A percentile compares a stretch with the other conserved stretches of the same genome.
Conservation (phyloP, 2,329 filamentous ascomycete species). For the Colletotrichum scovillei region DNA sequence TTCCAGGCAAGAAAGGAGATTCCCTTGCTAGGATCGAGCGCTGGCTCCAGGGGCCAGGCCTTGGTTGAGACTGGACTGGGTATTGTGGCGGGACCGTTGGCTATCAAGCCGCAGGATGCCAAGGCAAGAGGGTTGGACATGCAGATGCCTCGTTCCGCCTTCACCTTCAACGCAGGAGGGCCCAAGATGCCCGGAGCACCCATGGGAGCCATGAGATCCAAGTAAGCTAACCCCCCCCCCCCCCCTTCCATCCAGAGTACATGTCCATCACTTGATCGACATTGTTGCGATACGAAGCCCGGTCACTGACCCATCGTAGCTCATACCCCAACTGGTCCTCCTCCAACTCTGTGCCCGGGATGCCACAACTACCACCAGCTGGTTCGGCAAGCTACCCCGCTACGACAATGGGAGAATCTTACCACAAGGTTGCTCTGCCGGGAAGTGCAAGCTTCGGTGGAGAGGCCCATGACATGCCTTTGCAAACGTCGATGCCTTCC, state of each 20-base stretch:
- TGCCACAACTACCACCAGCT: slow-evolving; percentile 61
- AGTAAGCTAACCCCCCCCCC: slow-evolving; percentile 56
- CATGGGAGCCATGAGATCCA: slow-evolving; percentile 66
- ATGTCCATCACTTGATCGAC: not conserved
- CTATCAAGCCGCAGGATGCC: slow-evolving; percentile 64
- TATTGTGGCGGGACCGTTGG: slow-evolving; percentile 68
- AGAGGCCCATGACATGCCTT: slow-evolving; percentile 65
- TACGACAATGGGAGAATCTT: slow-evolving; percentile 63
- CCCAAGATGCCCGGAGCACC: slow-evolving; percentile 66
- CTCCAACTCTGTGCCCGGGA: slow-evolving; percentile 51
- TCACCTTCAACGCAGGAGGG: slow-evolving; percentile 64
- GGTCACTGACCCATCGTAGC: slow-evolving; percentile 46
- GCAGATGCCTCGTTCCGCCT: slow-evolving; percentile 66
- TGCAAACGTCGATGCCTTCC: slow-evolving; percentile 65
- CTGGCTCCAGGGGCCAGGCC: slow-evolving; percentile 81
- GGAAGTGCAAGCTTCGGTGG: slow-evolving; percentile 59
- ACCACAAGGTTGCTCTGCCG: slow-evolving; percentile 64
- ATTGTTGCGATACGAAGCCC: slow-evolving; percentile 5
- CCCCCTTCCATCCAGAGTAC: not conserved
- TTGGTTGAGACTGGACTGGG: slow-evolving; percentile 72
- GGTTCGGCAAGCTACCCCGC: slow-evolving; percentile 61
- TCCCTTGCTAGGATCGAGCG: slow-evolving; percentile 82
- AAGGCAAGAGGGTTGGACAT: slow-evolving; percentile 64
- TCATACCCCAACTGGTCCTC: slow-evolving; percentile 69
- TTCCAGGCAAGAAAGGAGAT: slow-evolving; percentile 96